Base-by-base conservation (phyloP, 2,329 filamentous ascomycete genomes). In the Hypoxylon sp. region DNA sequence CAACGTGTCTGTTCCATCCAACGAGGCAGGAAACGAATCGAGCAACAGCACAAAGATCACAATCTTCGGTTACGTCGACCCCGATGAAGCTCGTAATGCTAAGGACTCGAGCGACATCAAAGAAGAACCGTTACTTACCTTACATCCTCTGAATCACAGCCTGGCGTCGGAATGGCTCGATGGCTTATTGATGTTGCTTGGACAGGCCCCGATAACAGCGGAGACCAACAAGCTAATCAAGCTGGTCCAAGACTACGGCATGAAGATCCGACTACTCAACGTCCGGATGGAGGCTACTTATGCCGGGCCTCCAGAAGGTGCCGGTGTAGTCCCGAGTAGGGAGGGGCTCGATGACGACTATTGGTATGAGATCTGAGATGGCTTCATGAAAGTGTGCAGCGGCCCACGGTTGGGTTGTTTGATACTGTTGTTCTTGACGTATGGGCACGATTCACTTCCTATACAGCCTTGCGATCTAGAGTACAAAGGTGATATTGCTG, bases 161-260 rank as follows among this genome's bases (percentile, higher is more conserved):
- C 83, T 96, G 53, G 96, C 96, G 8, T 97, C 94, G 0, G 96
- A 99, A 81, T 99, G 96, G 96, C 86, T 99, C 4, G 96, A 99
- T 79, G 96, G 96, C 0, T 83, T 99, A 71, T 86, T 98, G 63
- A 97, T 99, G 94, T 85, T 99, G 61, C 86, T 99, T 25, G 94
- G 97, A 77, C 96, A 99, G 81, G 90, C 95, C 66, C 96, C 96
- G 20, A 98, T 99, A 78, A 99, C 96, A n/a, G 89, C 94, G 2
- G 95, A 98, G 82, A 98, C 96, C 37, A 95, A 92, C 78, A 97
- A 96, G 80, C 83, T 98, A 69, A 91, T 98, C 60, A 90, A 91
- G 61, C 83, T 98, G 75, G 92, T 98, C 66, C 90, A 90, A 76
- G 92, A 97, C 73, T 98, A 97, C 78, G 95, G 96, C 3, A 83